phyloP scores from a whole-genome alignment of 2,329 filamentous ascomycete genomes.

The Bipolaris cookei region DNA sequence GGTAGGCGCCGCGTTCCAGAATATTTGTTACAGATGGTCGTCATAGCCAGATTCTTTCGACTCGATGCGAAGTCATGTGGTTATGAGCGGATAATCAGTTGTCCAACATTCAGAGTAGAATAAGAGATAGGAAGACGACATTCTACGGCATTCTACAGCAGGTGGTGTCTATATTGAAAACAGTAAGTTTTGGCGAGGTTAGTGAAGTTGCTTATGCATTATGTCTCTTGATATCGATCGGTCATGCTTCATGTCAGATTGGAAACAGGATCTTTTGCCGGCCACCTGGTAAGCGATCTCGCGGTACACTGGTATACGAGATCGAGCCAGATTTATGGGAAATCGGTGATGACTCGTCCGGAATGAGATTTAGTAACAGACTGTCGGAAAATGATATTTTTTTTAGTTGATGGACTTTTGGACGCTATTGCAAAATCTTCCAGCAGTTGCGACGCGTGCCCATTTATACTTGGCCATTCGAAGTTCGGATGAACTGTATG shows the following conservation, averaged over 20 bases:
- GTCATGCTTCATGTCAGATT: constrained; percentile 4
- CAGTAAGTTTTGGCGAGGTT: not conserved
- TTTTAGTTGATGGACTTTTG: not conserved
- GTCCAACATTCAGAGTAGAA: not conserved
- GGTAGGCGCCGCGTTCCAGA: not conserved
- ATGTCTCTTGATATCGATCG: not conserved
- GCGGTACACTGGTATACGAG: not conserved
- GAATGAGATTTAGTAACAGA: not conserved
- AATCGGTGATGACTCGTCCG: not conserved
- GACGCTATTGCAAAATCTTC: not conserved
- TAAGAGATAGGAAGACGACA: not conserved
- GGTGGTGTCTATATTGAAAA: not conserved
- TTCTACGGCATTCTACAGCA: not conserved
- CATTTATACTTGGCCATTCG: not conserved
- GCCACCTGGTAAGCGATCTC: constrained; percentile 7
- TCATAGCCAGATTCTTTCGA: not conserved
- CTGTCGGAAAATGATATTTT: not conserved
- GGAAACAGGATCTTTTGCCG: constrained; percentile 2
- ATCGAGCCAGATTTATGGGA: not conserved
- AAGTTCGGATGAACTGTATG: not conserved
- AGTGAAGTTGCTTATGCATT: not conserved
- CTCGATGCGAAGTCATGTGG: not conserved
- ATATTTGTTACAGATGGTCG: not conserved
- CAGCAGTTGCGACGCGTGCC: not conserved
- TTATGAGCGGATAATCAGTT: not conserved